Evolutionary conservation across 2,329 filamentous ascomycete species (phyloP).

Genomic region (Aspergillus viridinutans): DNA sequence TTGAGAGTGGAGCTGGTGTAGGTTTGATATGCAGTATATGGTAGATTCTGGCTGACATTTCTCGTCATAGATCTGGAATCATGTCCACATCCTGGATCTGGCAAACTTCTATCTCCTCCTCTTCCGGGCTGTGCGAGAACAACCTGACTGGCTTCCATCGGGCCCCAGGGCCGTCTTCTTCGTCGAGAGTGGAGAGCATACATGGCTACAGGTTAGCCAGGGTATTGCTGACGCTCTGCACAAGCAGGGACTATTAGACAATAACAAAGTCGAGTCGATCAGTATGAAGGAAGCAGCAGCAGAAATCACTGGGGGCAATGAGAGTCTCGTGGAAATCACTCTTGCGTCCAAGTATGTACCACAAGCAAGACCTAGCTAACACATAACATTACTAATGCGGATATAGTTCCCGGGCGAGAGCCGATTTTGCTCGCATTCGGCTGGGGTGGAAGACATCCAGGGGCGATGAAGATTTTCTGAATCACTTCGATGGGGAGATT

Average conservation of each 20-base stretch:
- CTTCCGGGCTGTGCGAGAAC: constrained; percentile 30
- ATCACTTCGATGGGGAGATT: not conserved
- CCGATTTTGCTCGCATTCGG: not conserved
- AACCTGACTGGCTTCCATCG: not conserved
- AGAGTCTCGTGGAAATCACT: not conserved
- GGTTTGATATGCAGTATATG: not conserved
- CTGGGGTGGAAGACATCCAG: not conserved
- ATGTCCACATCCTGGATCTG: constrained; percentile 46
- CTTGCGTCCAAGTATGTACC: not conserved
- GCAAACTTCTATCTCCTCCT: constrained; percentile 40
- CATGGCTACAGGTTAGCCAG: constrained; percentile 27
- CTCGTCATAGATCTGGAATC: constrained; percentile 29
- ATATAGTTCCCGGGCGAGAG: not conserved
- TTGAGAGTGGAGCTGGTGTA: constrained; percentile 36
- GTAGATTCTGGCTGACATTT: not conserved
- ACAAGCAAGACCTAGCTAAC: not conserved
- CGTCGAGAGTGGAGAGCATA: constrained; percentile 36
- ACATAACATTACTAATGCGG: not conserved
- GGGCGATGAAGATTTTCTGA: not conserved
- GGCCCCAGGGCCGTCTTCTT: constrained; percentile 32
- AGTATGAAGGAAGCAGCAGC: not conserved
- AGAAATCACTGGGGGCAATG: not conserved
- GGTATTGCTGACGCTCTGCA: not conserved
- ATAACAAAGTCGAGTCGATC: not conserved
- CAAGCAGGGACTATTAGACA: not conserved